These are phyloP conservation scores for Aristolochia californica DNA, from an alignment of 164 flowering plant genomes.

Conservation along the genomic window DNA sequence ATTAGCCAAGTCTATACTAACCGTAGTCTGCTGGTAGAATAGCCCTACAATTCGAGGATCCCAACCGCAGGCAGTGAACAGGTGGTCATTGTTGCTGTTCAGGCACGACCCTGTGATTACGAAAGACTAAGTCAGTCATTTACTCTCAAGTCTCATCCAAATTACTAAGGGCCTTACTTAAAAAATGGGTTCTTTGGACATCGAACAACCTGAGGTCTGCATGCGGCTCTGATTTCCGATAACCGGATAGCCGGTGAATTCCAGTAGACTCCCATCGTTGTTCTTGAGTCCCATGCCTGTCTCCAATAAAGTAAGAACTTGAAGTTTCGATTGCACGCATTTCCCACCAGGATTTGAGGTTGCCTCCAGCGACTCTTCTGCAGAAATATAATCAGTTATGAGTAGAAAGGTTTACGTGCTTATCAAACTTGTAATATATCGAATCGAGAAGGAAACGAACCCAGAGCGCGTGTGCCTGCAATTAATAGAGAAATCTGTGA, in stretches of 20 bases:
- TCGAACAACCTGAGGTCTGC: neutral
- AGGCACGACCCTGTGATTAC: constrained; percentile 3
- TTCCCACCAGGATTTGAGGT: constrained; percentile 1
- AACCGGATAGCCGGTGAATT: constrained; percentile 8
- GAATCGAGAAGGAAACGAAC: neutral
- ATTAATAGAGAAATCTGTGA: constrained; percentile 2
- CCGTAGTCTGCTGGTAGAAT: constrained; percentile 6
- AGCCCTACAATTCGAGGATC: constrained; percentile 6
- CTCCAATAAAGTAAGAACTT: neutral
- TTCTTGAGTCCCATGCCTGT: constrained; percentile 7
- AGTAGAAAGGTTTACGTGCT: no score
- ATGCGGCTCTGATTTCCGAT: constrained; percentile 3
- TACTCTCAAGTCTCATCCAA: neutral
- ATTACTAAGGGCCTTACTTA: neutral
- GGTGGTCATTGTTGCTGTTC: neutral
- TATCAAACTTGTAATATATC: no score
- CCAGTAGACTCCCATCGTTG: neutral
- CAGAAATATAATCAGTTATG: neutral
- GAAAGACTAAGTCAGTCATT: neutral
- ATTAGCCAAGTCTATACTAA: constrained; percentile 5
- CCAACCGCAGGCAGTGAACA: constrained; percentile 7
- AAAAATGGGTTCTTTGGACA: neutral
- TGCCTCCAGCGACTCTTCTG: constrained; percentile 5
- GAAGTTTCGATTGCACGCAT: constrained; percentile 6
- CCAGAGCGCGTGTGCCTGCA: neutral